A percentile compares a stretch with the other conserved stretches of the same genome.
phyloP scores from a whole-genome alignment of 164 flowering plant genomes.

The Cinnamomum chago region DNA sequence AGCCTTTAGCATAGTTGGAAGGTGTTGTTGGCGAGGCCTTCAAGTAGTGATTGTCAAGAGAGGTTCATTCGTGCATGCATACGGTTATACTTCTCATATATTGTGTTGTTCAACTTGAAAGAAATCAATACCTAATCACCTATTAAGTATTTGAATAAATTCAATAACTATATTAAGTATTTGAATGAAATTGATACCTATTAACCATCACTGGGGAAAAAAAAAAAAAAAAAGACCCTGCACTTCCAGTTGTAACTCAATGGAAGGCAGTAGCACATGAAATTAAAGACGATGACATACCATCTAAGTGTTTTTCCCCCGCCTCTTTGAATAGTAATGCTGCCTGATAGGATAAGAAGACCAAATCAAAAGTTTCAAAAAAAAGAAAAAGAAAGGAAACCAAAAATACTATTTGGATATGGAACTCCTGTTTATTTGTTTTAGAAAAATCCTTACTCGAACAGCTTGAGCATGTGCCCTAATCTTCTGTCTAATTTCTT shows the following conservation, averaged over 20 bases:
- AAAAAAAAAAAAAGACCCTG: no score
- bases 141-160: no score
- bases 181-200: no score
- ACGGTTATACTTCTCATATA: no score
- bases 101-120: no score
- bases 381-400: not conserved
- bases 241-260: not conserved
- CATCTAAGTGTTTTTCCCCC: constrained; percentile 35
- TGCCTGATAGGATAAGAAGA: constrained; percentile 48
- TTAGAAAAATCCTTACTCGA: constrained; percentile 41
- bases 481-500: constrained; percentile 58
- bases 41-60: no score
- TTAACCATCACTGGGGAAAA: no score
- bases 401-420: not conserved
- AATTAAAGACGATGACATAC: constrained; percentile 26
- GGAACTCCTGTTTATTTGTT: not conserved
- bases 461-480: constrained; percentile 92
- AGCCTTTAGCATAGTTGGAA: no score
- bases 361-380: not conserved
- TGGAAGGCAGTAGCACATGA: not conserved
- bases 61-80: no score
- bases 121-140: no score
- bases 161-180: no score
- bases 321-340: constrained; percentile 80
- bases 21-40: no score